Base-by-base conservation (phyloP, 2,329 filamentous ascomycete species). In the Zymoseptoria passerinii region DNA sequence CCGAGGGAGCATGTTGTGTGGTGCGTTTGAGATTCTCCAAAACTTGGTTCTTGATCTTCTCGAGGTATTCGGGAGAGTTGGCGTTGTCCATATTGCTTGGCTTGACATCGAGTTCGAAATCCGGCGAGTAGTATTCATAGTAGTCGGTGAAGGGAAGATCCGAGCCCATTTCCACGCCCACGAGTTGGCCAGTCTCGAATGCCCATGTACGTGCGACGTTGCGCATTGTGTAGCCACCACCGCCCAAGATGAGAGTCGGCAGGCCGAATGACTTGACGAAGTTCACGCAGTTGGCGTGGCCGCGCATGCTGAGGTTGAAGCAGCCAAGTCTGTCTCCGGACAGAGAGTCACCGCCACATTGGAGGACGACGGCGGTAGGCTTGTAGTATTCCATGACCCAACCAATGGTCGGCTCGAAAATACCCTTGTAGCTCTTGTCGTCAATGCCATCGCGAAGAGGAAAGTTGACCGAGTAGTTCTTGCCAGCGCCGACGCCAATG, bases 81-180 rank as follows among this genome's bases (percentile, higher is more conserved):
- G 84, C 83, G 65, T 88, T 88, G 67, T 88, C 85, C 85, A 88
- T 88, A 66, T 88, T 88, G 1, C 83, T 87, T 0, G 85, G 83
- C 27, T 83, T 81, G 18, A 88, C 85, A 66, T 87, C 83, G 49
- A 88, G 78, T 71, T 88, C 83, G 69, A 86, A 88, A 68, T 88
- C 85, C 2, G 85, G 85, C 5, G 81, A 83, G 68, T 87, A 88
- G 69, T 88, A 88, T 78, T 87, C 85, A 70, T 97, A 97, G 74
- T 97, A 97, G 77, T 97, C 92, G 63, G 96, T 97, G 74, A 91
- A 97, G 0, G 92, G 92, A 48, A 97, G 80, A n/a, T 89, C 86
- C 4, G 87, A 81, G 9, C 84, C 81, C 81, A 97, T 89, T 28
- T 89, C 82, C 60, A 92, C 84, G 28, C 89, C 89, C 19, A 96